phyloP scores from a whole-genome alignment of 2,329 filamentous ascomycete genomes.

The Fusarium austroafricanum region DNA sequence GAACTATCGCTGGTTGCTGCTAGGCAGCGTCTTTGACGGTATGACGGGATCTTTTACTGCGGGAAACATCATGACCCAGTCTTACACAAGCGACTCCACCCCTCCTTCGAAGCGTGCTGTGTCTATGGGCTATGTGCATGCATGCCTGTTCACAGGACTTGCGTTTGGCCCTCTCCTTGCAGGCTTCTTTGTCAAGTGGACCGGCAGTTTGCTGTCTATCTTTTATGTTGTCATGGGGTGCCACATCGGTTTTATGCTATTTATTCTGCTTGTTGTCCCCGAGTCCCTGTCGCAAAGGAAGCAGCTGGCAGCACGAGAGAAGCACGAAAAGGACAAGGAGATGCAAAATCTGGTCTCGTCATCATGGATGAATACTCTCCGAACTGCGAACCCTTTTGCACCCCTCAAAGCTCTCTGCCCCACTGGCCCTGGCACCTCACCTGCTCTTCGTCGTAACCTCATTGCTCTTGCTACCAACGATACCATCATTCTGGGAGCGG shows the following conservation, averaged over 20 bases:
- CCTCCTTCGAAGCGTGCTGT: slow-evolving; percentile 82
- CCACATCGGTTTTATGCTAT: slow-evolving; percentile 79
- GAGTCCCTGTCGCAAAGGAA: slow-evolving; percentile 84
- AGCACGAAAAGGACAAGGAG: slow-evolving; percentile 63
- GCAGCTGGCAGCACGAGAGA: slow-evolving; percentile 77
- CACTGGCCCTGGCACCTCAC: slow-evolving; percentile 69
- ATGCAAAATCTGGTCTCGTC: slow-evolving; percentile 46
- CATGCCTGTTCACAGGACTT: slow-evolving; percentile 88
- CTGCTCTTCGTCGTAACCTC: slow-evolving; percentile 80
- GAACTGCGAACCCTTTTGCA: slow-evolving; percentile 74
- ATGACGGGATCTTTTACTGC: slow-evolving; percentile 89
- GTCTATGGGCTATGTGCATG: slow-evolving; percentile 89
- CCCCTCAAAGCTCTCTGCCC: slow-evolving; percentile 85
- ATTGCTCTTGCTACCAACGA: slow-evolving; percentile 83
- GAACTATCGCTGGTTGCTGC: slow-evolving; percentile 81
- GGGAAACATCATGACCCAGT: slow-evolving; percentile 79
- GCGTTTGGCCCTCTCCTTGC: slow-evolving; percentile 86
- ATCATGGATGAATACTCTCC: slow-evolving; percentile 50
- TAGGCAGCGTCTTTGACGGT: slow-evolving; percentile 84
- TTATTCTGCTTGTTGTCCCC: slow-evolving; percentile 77
- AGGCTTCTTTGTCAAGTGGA: slow-evolving; percentile 81
- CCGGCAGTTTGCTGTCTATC: slow-evolving; percentile 79
- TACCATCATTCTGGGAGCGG: slow-evolving; percentile 82
- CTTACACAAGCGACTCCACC: slow-evolving; percentile 91
- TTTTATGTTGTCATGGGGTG: slow-evolving; percentile 85